Evolutionary conservation across 495 filamentous ascomycete genomes (phyloP).

Genomic region (Annulohypoxylon nitens): DNA sequence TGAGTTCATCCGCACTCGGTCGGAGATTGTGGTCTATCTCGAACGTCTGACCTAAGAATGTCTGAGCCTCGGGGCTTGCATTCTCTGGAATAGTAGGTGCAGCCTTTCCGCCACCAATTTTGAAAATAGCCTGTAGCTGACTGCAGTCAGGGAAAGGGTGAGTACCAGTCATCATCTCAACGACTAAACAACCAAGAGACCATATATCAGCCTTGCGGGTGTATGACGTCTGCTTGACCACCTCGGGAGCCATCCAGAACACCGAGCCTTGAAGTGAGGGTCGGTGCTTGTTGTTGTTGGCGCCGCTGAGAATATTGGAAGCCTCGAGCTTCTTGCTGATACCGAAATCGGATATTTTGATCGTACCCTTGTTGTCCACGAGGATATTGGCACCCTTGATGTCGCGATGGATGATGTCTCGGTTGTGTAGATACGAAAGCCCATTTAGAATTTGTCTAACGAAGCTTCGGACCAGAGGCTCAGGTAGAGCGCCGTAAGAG

Average conservation of each 20-base stretch:
- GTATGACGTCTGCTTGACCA: conserved; percentile 96
- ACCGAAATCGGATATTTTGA: conserved; percentile 99
- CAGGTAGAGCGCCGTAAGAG: conserved; percentile 93
- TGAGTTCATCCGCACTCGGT: conserved; percentile 90
- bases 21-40: conserved; percentile 93
- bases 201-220: conserved; percentile 99
- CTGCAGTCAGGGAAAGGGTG: conserved; percentile 98
- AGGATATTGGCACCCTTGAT: conserved; percentile 99
- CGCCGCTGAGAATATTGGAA: conserved; percentile 67
- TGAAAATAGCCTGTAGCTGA: conserved; percentile 98
- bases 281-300: conserved; percentile 77
- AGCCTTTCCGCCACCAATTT: conserved; percentile 89
- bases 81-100: conserved; percentile 90
- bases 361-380: conserved; percentile 97
- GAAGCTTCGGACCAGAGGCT: conserved; percentile 95
- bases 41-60: conserved; percentile 90
- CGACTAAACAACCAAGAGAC: conserved; percentile 95
- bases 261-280: conserved; percentile 97
- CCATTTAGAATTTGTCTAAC: conserved; percentile 95
- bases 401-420: conserved; percentile 97
- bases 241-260: conserved; percentile 99
- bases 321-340: conserved; percentile 98
- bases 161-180: conserved; percentile 98
- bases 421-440: conserved; percentile 93
- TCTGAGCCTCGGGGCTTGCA: conserved; percentile 85